Base-by-base conservation (phyloP, 2,329 filamentous ascomycete species). In the Cladosporium colombiae region DNA sequence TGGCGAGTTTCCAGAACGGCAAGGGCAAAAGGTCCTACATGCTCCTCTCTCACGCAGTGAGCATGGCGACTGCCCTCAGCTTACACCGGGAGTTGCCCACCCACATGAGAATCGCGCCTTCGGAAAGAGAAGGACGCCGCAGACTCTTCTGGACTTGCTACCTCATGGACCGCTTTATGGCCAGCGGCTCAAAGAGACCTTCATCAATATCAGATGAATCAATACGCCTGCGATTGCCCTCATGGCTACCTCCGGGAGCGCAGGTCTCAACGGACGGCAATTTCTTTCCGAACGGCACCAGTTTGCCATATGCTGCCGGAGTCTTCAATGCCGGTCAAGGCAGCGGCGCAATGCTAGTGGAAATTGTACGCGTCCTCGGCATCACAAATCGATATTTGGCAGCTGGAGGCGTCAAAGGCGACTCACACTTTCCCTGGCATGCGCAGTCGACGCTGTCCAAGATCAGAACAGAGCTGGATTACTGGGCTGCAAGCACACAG, bases 61-160 rank as follows among this genome's bases (percentile, higher is more conserved):
- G 90, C 53, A 96, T 96, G 91, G 89, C 90, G 1, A 87, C 93
- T 77, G 91, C 91, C 3, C 83, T 96, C 13, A 91, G 93, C 73
- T 81, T 95, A 3, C 91, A 96, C 74, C 87, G 91, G 35, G 92
- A 96, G 78, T 31, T 89, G 52, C 88, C 92, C 27, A 74, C 82
- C 6, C 85, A 86, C 60, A 81, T 86, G 14, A 85, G 86, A 64
- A 83, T 91, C 13, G 85, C 87, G 0, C 83, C 87, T 0, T 81
- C 87, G 4, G 92, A 96, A 74, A 85, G 90, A 65, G 92, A 96
- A 79, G 88, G 89, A 73, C 85, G 91, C 55, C 84, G 92, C 64
- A 85, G 91, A n/a, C 81, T 96, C 1, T 96, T 96, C 77, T 96
- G 92, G 92, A 89, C 91, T 2, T 94, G 91, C 74, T 96, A 95